Base-by-base conservation (phyloP, 257 asterid genomes). In the Solanum dulcamara region DNA sequence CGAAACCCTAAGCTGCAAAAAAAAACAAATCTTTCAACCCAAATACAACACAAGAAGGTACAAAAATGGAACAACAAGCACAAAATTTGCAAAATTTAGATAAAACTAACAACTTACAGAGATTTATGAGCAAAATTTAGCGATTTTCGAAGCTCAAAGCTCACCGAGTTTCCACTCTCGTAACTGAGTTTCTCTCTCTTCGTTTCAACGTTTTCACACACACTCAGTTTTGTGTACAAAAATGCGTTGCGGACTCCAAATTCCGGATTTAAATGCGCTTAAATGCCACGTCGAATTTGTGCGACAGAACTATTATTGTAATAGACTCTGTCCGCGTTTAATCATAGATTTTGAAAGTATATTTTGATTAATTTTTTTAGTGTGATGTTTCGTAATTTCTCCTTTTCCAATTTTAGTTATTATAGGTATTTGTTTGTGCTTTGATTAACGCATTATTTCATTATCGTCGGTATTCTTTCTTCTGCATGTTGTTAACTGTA, bases 231-330 rank as follows among this genome's bases (percentile, higher is more conserved):
- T 67, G 85, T 10, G 77, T 4, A 46, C 87, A 90, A 77, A 75
- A 42, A 13, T 91, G 86, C 89, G 86, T 12, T 9, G 88, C 98
- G 98, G 98, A 95, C 92, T 89, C 89, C 92, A 94, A 90, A 89
- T 84, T 77, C 91, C 94, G 96, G 95, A 94, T 90, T 93, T 94
- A 55, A 95, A 91, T 92, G 83, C 83, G 81, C 87, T 90, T 91
- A 83, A 87, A 89, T 89, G 94, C 94, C 95, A 91, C 83, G 93
- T 92, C 68, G 88, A 94, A 89, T 80, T 85, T 74, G 68, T 68
- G 74, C 51, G 90, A 42, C 85, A 35, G 89, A 88, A 91, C 89
- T 82, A 86, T 83, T 87, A 84, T 6, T 85, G 74, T 60, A 5
- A 60, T 60, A 26, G 75, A 55, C 14, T n/a, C 3, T n/a, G 5